phyloP scores from a whole-genome alignment of 78 protist species.

The Guillardia theta region DNA sequence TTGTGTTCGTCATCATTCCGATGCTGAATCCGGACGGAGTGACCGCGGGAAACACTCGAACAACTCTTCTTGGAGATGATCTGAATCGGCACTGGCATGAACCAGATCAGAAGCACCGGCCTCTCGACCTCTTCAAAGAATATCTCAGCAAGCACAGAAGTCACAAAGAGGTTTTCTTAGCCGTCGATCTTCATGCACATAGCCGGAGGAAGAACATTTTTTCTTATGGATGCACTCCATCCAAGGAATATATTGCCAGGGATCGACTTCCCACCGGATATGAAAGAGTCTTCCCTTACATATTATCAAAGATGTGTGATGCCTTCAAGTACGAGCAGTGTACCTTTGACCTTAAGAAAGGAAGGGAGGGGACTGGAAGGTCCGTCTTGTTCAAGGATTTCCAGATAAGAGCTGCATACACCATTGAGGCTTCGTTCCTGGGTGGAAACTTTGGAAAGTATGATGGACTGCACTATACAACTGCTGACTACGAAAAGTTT shows the following conservation, averaged over 20 bases:
- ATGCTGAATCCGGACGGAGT: constrained; percentile 82
- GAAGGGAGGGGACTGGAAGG: neutral
- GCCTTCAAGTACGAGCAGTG: neutral
- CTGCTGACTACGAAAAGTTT: neutral
- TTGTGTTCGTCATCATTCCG: constrained; percentile 56
- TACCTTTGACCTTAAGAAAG: neutral
- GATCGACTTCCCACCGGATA: neutral
- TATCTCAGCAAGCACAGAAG: neutral
- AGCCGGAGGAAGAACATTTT: neutral
- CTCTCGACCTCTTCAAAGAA: neutral
- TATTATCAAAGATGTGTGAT: neutral
- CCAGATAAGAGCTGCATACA: neutral
- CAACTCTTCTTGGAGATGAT: neutral
- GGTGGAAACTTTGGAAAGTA: neutral
- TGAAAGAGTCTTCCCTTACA: neutral
- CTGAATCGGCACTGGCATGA: neutral
- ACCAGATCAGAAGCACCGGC: neutral
- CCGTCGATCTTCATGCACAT: neutral
- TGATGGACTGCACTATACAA: neutral
- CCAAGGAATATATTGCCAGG: neutral
- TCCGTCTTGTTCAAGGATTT: neutral
- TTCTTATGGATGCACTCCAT: neutral
- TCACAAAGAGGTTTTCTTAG: neutral
- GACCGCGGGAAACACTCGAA: constrained; percentile 25
- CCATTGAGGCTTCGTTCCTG: neutral